phyloP scores from a whole-genome alignment of 371 early-diverging fungal species.

The Mortierella sp. region DNA sequence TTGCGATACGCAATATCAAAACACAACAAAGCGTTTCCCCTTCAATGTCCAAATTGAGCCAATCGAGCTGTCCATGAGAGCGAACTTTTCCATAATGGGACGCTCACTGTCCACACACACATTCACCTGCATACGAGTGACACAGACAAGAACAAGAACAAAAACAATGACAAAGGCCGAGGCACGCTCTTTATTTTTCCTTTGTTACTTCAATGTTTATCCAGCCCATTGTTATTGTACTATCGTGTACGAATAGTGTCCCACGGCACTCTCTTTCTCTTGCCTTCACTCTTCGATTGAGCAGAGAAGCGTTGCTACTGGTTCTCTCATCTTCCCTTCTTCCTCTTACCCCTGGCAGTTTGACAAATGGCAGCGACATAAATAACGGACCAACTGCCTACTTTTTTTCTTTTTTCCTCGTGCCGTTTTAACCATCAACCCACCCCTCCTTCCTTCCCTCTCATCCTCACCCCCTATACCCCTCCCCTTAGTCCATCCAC shows the following conservation, averaged over 20 bases:
- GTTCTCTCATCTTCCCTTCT: background rate
- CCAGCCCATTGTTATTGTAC: background rate
- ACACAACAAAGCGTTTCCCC: background rate
- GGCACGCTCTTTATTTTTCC: background rate
- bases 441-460: constrained; percentile 8
- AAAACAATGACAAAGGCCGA: background rate
- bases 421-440: constrained; percentile 8
- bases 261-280: background rate
- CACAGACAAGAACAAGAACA: background rate
- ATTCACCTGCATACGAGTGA: background rate
- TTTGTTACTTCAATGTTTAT: background rate
- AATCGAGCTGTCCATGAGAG: background rate
- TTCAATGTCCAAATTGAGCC: background rate
- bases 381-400: background rate
- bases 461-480: background rate
- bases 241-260: background rate
- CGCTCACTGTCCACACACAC: background rate
- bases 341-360: background rate
- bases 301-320: background rate
- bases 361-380: background rate
- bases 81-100: background rate
- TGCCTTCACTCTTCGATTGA: background rate
- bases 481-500: background rate
- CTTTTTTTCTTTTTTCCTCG: constrained; percentile 1
- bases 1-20: no score